Conservation (phyloP, 2,329 filamentous ascomycete species). For the Metarhizium guizhouense region DNA sequence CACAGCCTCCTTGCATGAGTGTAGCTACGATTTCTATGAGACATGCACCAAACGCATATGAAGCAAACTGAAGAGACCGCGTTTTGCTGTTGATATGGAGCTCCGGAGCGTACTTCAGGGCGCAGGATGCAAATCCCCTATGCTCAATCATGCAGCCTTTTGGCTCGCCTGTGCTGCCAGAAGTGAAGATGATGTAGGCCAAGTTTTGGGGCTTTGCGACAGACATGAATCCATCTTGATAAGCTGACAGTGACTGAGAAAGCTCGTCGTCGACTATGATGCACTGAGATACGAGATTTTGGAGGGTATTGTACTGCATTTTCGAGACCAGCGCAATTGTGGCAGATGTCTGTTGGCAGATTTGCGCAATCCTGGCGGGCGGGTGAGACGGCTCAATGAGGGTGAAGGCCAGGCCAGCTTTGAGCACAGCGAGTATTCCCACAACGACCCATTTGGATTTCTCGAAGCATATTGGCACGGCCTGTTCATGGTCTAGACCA, state of each 20-base stretch:
- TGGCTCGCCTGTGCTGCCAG: conserved; percentile 4
- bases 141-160: conserved; percentile 5
- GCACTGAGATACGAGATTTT: too few relatives aligned
- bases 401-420: conserved; percentile 10
- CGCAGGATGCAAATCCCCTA: not conserved
- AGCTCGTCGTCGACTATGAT: too few relatives aligned
- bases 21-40: conserved; percentile 1
- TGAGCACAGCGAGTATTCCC: conserved; percentile 10
- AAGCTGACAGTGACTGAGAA: not conserved
- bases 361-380: not conserved
- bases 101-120: not conserved
- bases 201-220: too few relatives aligned
- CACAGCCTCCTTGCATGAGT: conserved; percentile 3
- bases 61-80: conserved; percentile 1
- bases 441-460: conserved; percentile 20
- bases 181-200: conserved; percentile 5
- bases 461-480: not conserved
- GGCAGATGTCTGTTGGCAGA: not conserved
- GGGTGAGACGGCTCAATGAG: conserved; percentile 6
- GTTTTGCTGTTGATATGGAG: not conserved
- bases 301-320: not conserved
- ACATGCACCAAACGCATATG: conserved; percentile 4
- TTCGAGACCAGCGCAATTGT: not conserved
- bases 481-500: not conserved
- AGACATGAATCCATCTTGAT: not conserved